A percentile compares a stretch with the other conserved stretches of the same genome.
These are phyloP conservation scores for Aspergillus nidulans DNA, from an alignment of 495 filamentous ascomycete genomes.

Conservation along the genomic window DNA sequence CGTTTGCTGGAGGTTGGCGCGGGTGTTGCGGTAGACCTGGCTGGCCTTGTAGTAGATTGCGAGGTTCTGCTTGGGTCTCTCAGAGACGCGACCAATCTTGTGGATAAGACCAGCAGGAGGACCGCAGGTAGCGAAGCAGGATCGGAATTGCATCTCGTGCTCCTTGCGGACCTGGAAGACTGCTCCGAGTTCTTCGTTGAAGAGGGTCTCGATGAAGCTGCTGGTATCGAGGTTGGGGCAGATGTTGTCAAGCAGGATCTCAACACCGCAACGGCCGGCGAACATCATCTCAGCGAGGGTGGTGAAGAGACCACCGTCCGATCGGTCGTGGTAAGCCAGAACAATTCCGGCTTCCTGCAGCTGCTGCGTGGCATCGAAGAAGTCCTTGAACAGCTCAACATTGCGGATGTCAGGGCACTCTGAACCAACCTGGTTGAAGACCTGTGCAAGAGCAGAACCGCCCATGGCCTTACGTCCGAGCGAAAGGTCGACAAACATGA, in stretches of 20 bases:
- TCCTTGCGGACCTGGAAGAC: conserved; percentile 89
- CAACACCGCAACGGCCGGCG: conserved; percentile 84
- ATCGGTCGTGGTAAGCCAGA: conserved; percentile 90
- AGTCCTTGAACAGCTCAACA: conserved; percentile 77
- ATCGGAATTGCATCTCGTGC: conserved; percentile 78
- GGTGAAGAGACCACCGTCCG: conserved; percentile 89
- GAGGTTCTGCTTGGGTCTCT: conserved; percentile 69
- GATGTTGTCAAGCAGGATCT: conserved; percentile 76
- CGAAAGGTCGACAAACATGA: conserved; percentile 89
- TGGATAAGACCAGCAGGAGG: conserved; percentile 75
- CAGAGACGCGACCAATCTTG: conserved; percentile 72
- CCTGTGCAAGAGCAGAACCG: conserved; percentile 89
- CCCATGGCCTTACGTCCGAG: conserved; percentile 73
- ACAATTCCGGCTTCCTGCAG: conserved; percentile 84
- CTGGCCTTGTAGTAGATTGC: conserved; percentile 66
- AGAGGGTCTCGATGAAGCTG: conserved; percentile 70
- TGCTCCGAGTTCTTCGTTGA: conserved; percentile 96
- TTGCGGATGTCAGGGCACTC: conserved; percentile 83
- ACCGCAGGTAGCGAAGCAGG: conserved; percentile 89
- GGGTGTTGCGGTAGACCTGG: conserved; percentile 61
- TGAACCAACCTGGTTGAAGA: conserved; percentile 80
- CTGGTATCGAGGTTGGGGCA: conserved; percentile 48
- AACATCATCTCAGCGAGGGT: conserved; percentile 98
- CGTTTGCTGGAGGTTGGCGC: conserved; percentile 75
- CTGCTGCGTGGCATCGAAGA: conserved; percentile 82